Base-by-base conservation (phyloP, 148 eudicot species). In the Suaeda aralocaspica region DNA sequence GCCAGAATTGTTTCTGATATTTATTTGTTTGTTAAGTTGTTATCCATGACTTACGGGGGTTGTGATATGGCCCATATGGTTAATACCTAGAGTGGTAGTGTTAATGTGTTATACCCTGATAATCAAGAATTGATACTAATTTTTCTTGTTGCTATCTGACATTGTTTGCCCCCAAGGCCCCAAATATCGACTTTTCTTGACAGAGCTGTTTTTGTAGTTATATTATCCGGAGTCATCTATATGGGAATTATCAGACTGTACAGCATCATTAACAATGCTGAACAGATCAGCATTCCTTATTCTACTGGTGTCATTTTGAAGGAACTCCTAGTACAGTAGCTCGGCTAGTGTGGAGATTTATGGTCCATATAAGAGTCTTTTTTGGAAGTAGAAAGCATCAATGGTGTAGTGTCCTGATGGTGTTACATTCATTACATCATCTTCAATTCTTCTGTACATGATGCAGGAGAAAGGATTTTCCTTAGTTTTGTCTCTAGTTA, bases 101-200 rank as follows among this genome's bases (percentile, higher is more conserved):
- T n/a, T n/a, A n/a, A n/a, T n/a, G n/a, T n/a, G n/a, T 26, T 56
- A 26, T 56, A 56, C 30, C 33, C 59, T 56, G 59, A 56, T 56
- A 21, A 22, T 55, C 24, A 7, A 55, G 19, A 46, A 50, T 16
- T 21, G 45, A 41, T 31, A 50, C 53, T 44, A 2, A 18, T 51
- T 50, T 51, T 24, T 14, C 36, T 45, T 19, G 44, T 36, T 3
- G 41, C n/a, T n/a, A n/a, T n/a, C 41, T 36, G 41, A 8, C 41
- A 36, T 36, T 36, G 41, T 3, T 4, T 36, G 5, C 41, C n/a
- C n/a, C n/a, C n/a, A n/a, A n/a, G n/a, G n/a, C n/a, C n/a, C n/a
- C n/a, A n/a, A n/a, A n/a, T n/a, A n/a, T n/a, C n/a, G n/a, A n/a
- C n/a, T n/a, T n/a, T 3, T 36, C 41, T 36, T 36, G 41, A 8